Base-by-base conservation (phyloP, 2,329 filamentous ascomycete genomes). In the Colletotrichum sp. region DNA sequence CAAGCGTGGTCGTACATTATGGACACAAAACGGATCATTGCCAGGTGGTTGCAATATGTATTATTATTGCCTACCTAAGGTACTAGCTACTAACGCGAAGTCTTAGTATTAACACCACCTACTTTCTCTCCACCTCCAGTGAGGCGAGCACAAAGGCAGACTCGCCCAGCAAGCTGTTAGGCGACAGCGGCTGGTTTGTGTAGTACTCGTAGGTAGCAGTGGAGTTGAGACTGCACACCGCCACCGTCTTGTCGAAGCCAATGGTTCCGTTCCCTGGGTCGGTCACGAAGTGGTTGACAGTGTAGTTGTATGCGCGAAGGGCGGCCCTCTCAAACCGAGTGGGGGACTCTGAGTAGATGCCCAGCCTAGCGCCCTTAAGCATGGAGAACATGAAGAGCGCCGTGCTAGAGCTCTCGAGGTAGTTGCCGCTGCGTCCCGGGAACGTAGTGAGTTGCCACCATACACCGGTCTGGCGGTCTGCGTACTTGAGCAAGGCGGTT, bases 211-310 rank as follows among this genome's bases (percentile, higher is more conserved):
- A 86, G 3, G 78, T 79, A 2, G 85, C 85, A 4, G 81, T 86
- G 61, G 85, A 87, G 78, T 87, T 86, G 36, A 86, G 79, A 67
- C 85, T 86, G 78, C 84, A 86, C 8, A 86, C 85, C 1, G 82
- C 68, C 6, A 86, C 85, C 0, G 85, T 86, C 57, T 82, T 82
- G 67, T 84, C 82, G 43, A 82, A 86, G 5, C 83, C 80, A 30
- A 77, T 67, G 5, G 77, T 78, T 7, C 72, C 75, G 57, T 73
- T 76, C 5, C 69, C 75, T 1, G 72, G 16, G 24, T 67, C 48
- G 1, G 67, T 69, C 1, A 77, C 77, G 32, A 78, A 78, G 6
- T 67, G 43, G 18, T 48, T 48, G 36, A 64, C 26, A 12, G 75
- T 43, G 70, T 77, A 77, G 30, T 71, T 57, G 39, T 78, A 78